Evolutionary conservation across 257 asterid genomes (phyloP), one percentile per base, ranked within the genome.

Genomic region (Lycium barbarum): DNA sequence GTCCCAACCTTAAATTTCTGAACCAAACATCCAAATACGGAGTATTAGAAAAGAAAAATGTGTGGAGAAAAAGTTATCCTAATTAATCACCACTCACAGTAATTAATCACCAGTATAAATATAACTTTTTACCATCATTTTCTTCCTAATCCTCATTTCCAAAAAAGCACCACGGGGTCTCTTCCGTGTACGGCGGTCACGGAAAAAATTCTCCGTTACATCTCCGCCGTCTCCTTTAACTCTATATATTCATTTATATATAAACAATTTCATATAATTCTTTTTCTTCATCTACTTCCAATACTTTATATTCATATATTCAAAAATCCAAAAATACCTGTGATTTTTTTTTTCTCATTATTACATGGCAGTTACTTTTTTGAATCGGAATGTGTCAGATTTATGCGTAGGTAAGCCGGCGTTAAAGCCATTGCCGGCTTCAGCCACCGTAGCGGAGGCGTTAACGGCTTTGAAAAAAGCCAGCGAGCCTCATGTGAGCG

Each of bases 361-460:
- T 90, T 94, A 95, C 86, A 95, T 95, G 98, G 97, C 97, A 91
- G 87, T 88, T 80, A 89, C 90, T 76, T 88, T 93, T 85, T 81
- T 95, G 87, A 87, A 86, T 83, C 91, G 86, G 73, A 94, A 91
- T 47, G 88, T 92, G 11, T 91, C 96, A n/a, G 98, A 93, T 61
- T 87, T 95, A 84, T 94, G 98, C 89, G 85, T 95, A 62, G 98
- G 98, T 36, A 95, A 94, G 83, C 98, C 98, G 85, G 89, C 90
- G 83, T 85, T 95, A 47, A 90, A 83, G 89, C 88, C 95, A 88
- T 84, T 95, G n/a, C 47, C 92, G 6, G 87, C 87, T 13, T 79
- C 61, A 84, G 83, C 93, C 82, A 86, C 97, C 49, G 49, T 95
- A 15, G 80, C 90, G 45, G 92, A 91, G 63, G 93, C 93, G 53